Percentiles rank a stretch among this genome's conserved stretches.
Evolutionary conservation across 1,284 basidiomycete species (phyloP).

Genomic region (Ganoderma lingzhi): DNA sequence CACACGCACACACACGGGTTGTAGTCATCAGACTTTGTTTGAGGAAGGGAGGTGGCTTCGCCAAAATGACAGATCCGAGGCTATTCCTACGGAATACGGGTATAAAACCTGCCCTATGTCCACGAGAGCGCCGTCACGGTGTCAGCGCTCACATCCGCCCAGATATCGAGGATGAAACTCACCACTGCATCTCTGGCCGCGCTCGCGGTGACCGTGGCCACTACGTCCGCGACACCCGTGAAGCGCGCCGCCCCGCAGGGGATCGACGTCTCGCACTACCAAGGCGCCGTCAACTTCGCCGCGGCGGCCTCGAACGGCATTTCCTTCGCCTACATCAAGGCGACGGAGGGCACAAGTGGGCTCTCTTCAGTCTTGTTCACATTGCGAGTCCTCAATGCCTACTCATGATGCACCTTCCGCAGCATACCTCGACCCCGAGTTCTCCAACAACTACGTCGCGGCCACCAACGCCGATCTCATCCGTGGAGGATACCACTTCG

Average conservation of each 20-base stretch:
- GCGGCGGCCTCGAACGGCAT: constrained; percentile 64
- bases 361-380: not conserved
- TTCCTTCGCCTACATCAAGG: constrained; percentile 73
- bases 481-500: constrained; percentile 70
- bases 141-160: not conserved
- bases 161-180: constrained; percentile 19
- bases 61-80: not conserved
- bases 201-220: constrained; percentile 8
- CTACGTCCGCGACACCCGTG: constrained; percentile 30
- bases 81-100: not conserved
- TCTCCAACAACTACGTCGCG: constrained; percentile 60
- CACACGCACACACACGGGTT: not conserved
- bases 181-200: constrained; percentile 18
- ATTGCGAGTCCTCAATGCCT: not conserved
- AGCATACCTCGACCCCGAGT: constrained; percentile 51
- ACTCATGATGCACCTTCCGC: not conserved
- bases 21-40: not conserved
- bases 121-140: not conserved
- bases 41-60: not conserved
- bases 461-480: constrained; percentile 64
- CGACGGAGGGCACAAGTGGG: constrained; percentile 70
- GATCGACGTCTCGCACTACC: constrained; percentile 67
- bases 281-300: constrained; percentile 60
- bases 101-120: not conserved
- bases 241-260: constrained; percentile 54